A percentile compares a stretch with the other conserved stretches of the same genome.
Conservation (phyloP, 1,284 basidiomycete species). For the Apiotrichum gracile region DNA sequence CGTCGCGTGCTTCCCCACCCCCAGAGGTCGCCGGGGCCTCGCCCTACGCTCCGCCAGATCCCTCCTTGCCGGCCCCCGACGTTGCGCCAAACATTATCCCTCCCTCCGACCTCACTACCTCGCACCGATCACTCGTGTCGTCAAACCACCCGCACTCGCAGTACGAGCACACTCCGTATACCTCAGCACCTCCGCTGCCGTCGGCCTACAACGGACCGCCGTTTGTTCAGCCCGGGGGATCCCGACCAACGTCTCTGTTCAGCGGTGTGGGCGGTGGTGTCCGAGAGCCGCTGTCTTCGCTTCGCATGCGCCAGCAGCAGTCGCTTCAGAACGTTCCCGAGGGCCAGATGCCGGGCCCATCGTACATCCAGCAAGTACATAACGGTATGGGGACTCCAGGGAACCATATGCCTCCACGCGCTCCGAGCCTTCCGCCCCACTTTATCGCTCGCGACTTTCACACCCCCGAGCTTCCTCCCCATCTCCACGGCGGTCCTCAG, state of each 20-base stretch:
- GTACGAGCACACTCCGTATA: neutral
- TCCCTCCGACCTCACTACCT: constrained; percentile 33
- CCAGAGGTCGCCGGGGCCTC: constrained; percentile 6
- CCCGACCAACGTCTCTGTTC: constrained; percentile 10
- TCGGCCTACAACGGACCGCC: neutral
- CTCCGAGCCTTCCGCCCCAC: constrained; percentile 1
- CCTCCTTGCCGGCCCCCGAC: constrained; percentile 37
- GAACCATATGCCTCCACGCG: neutral
- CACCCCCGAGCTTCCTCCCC: constrained; percentile 23
- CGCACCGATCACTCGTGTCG: constrained; percentile 36
- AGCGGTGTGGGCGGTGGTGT: constrained; percentile 5
- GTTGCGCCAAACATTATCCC: constrained; percentile 38
- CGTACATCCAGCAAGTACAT: too few species aligned
- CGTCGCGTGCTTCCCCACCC: constrained; percentile 34
- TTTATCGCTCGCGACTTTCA: constrained; percentile 20
- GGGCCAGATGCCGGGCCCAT: neutral
- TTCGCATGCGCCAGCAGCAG: neutral
- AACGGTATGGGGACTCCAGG: too few species aligned
- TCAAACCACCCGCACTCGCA: neutral
- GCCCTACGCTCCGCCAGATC: constrained; percentile 34
- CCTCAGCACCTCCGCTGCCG: neutral
- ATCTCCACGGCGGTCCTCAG: neutral
- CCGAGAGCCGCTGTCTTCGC: constrained; percentile 2
- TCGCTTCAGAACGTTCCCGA: constrained; percentile 7
- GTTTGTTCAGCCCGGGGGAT: neutral